phyloP scores from a whole-genome alignment of 2,329 filamentous ascomycete species.

The Aspergillus piperis region DNA sequence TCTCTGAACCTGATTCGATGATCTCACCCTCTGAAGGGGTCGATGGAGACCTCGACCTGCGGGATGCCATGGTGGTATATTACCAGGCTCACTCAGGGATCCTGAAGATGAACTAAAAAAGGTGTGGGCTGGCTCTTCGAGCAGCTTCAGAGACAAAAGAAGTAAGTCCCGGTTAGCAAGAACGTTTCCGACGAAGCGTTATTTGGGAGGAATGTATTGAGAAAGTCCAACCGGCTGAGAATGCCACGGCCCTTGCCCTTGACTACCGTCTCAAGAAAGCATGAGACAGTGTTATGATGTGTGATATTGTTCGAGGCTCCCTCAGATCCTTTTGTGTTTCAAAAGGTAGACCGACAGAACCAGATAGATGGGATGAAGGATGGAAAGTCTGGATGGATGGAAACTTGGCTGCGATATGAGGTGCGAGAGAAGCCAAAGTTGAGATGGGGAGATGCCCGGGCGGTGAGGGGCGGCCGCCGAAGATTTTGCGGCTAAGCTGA shows the following conservation, averaged over 20 bases:
- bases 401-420: slow-evolving; percentile 14
- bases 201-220: slow-evolving; percentile 34
- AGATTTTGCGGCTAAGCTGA: slow-evolving; percentile 22
- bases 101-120: not conserved
- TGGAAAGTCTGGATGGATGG: not conserved
- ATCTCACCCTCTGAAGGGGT: slow-evolving; percentile 89
- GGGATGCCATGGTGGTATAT: slow-evolving; percentile 48
- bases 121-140: slow-evolving; percentile 22
- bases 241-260: slow-evolving; percentile 31
- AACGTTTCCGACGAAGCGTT: slow-evolving; percentile 30
- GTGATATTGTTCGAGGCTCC: not conserved
- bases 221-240: slow-evolving; percentile 47
- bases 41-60: slow-evolving; percentile 52
- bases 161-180: slow-evolving; percentile 39
- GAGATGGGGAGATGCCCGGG: slow-evolving; percentile 7
- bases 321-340: not conserved
- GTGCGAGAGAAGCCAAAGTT: not conserved
- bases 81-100: not conserved
- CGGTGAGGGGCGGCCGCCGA: slow-evolving; percentile 18
- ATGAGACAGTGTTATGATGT: not conserved
- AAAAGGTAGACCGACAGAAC: not conserved
- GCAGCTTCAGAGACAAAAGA: slow-evolving; percentile 27
- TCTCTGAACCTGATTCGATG: slow-evolving; percentile 69
- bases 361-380: slow-evolving; percentile 6
- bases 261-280: slow-evolving; percentile 19